Percentiles rank a stretch among this genome's conserved stretches.
These are phyloP conservation scores for Neopestalotiopsis sp. DNA, from an alignment of 2,329 filamentous ascomycete genomes.

Conservation along the genomic window DNA sequence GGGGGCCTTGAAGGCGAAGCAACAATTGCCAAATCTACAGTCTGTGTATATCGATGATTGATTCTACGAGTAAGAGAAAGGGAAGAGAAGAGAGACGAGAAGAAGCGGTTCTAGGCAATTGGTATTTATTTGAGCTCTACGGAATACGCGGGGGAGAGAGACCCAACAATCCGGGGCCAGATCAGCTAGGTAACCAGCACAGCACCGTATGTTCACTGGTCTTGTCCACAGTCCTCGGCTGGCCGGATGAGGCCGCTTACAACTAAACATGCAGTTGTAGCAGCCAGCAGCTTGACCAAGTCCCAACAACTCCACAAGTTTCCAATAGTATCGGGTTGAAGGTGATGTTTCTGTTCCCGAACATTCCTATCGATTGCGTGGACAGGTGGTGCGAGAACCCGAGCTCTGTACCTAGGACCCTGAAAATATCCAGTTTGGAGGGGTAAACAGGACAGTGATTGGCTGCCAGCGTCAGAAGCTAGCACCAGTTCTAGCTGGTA, in stretches of 20 bases:
- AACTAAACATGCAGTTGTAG: background rate
- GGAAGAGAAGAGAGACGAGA: background rate
- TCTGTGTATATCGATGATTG: background rate
- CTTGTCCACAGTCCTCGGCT: background rate
- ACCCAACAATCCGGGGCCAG: background rate
- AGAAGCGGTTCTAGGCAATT: background rate
- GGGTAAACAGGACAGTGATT: background rate
- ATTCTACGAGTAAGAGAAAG: background rate
- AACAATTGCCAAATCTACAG: background rate
- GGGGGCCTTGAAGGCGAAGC: constrained; percentile 1
- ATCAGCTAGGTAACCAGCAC: background rate
- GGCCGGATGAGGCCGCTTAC: constrained; percentile 3
- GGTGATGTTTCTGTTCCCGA: background rate
- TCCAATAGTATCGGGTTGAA: background rate
- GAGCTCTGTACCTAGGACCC: background rate
- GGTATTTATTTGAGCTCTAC: background rate
- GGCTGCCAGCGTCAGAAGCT: background rate
- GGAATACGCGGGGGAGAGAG: background rate
- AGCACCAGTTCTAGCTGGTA: background rate
- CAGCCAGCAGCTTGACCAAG: background rate
- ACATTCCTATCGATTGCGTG: constrained; percentile 2
- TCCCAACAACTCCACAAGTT: constrained; percentile 3
- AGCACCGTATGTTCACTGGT: no score
- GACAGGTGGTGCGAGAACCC: background rate
- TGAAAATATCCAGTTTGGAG: background rate